phyloP scores from a whole-genome alignment of 257 asterid genomes.

The Sherardia arvensis region DNA sequence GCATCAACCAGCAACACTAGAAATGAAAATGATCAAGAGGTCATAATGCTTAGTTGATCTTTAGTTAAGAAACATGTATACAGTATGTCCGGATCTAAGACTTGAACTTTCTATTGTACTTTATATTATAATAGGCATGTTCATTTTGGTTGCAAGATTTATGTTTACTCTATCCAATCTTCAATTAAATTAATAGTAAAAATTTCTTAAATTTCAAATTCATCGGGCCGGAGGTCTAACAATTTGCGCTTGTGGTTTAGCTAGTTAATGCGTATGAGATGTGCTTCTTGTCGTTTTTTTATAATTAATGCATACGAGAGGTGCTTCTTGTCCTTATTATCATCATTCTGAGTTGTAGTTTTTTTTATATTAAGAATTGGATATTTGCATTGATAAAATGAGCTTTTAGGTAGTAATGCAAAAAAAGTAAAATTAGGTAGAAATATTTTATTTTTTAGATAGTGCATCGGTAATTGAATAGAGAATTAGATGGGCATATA shows the following conservation, averaged over 20 bases:
- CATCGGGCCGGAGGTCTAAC: not conserved
- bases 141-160: not conserved
- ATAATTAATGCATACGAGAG: not conserved
- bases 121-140: too few species aligned
- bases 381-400: not conserved
- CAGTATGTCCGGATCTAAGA: not conserved
- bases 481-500: too few species aligned
- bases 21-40: not conserved
- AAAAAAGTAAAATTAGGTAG: too few species aligned
- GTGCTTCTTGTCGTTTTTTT: too few species aligned
- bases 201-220: not conserved
- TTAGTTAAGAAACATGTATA: too few species aligned
- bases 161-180: not conserved
- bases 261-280: too few species aligned
- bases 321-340: not conserved
- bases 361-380: too few species aligned
- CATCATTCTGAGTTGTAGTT: not conserved
- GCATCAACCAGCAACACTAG: conserved; percentile 10
- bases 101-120: too few species aligned
- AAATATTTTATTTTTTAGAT: too few species aligned
- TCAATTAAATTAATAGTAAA: too few species aligned
- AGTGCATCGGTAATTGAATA: too few species aligned
- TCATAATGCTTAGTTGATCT: not conserved
- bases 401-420: too few species aligned
- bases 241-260: not conserved